phyloP scores from a whole-genome alignment of 768 basidiomycete genomes.

The Mycena galopus region DNA sequence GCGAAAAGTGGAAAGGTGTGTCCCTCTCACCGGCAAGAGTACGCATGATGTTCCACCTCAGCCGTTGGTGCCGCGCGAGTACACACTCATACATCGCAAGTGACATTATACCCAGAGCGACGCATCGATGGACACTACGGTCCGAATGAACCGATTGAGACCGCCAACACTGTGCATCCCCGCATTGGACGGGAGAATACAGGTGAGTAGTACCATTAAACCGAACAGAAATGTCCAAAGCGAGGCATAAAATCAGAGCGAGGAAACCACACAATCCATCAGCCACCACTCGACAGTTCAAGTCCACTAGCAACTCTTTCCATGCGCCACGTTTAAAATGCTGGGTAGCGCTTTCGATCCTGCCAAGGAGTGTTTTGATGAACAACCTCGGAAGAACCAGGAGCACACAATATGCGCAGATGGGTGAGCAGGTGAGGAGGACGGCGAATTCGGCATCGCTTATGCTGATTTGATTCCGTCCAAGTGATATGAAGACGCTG shows the following conservation, averaged over 20 bases:
- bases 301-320: background rate
- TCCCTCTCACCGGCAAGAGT: constrained; percentile 2
- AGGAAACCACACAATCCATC: constrained; percentile 5
- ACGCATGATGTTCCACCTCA: constrained; percentile 14
- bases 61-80: background rate
- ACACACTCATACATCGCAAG: constrained; percentile 9
- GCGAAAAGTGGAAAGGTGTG: no score
- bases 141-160: background rate
- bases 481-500: background rate
- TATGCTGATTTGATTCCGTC: background rate
- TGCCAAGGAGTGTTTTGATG: background rate
- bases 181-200: constrained; percentile 3
- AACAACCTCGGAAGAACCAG: constrained; percentile 22
- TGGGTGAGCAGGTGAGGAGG: constrained; percentile 18
- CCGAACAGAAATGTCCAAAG: constrained; percentile 15
- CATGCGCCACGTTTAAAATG: background rate
- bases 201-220: background rate
- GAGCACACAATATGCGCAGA: constrained; percentile 6
- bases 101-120: background rate
- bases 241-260: background rate
- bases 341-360: background rate
- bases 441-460: constrained; percentile 18
- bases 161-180: background rate
- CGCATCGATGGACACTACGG: background rate
- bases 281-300: background rate